These are phyloP conservation scores for Coemansia sp. DNA, from an alignment of 192 early-diverging fungal genomes.

Conservation along the genomic window DNA sequence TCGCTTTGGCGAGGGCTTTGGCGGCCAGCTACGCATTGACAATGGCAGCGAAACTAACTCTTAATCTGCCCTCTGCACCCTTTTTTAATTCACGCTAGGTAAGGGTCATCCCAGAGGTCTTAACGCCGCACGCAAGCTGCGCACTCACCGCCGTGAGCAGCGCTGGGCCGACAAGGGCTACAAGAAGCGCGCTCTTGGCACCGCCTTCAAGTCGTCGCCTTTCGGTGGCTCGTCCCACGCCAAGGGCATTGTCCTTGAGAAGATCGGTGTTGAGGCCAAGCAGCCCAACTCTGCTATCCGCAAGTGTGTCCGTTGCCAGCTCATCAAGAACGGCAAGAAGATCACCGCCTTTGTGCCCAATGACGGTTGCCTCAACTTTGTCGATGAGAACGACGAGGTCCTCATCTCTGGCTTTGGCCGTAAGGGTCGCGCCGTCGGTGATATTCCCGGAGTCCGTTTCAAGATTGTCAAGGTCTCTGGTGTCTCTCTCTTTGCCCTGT, in stretches of 20 bases:
- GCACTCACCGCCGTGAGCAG: constrained; percentile 95
- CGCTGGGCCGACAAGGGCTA: constrained; percentile 99
- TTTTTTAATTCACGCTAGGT: constrained; percentile 24
- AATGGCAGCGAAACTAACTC: not conserved
- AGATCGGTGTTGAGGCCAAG: constrained; percentile 99
- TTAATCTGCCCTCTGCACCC: not conserved
- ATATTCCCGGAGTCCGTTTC: constrained; percentile 99
- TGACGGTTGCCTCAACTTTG: constrained; percentile 99
- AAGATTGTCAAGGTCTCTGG: constrained; percentile 99
- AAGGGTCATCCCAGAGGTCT: constrained; percentile 96
- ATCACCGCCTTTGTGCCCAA: constrained; percentile 99
- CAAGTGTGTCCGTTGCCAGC: constrained; percentile 99
- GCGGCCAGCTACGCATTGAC: not conserved
- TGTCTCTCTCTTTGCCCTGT: constrained; percentile 97
- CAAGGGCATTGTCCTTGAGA: constrained; percentile 99
- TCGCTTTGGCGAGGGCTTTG: not conserved
- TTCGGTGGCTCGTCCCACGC: constrained; percentile 99
- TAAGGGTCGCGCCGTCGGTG: constrained; percentile 98
- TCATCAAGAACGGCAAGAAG: constrained; percentile 99
- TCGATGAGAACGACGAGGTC: constrained; percentile 99
- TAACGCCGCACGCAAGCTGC: constrained; percentile 97
- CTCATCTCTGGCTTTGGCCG: constrained; percentile 99
- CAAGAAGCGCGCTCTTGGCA: constrained; percentile 98
- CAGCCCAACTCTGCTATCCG: constrained; percentile 99
- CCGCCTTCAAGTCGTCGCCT: constrained; percentile 96